Base-by-base conservation (phyloP, 306 rosid genomes). In the Prunus fruticosa region DNA sequence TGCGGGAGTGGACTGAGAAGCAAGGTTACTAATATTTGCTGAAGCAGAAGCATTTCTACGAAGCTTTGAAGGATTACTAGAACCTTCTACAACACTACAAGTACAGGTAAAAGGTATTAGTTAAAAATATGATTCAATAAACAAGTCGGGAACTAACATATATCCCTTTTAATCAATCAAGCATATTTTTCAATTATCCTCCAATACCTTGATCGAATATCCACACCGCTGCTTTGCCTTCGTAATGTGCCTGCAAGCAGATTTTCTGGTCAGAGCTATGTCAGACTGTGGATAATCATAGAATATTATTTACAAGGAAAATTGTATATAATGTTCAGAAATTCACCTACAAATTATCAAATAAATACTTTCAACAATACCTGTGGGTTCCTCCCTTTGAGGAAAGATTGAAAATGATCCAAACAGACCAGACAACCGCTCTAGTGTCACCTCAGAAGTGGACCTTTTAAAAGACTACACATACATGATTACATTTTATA, bases 31-130 rank as follows among this genome's bases (percentile, higher is more conserved):
- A 19, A 96, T 96, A 83, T 92, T 92, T 76, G 96, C 89, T 3
- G 97, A 66, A 43, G 97, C 91, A 74, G 96, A 87, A 77, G 97
- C 93, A 73, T 92, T 89, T 84, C 97, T 88, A 20, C 96, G 91
- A 53, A 96, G 93, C 81, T 72, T 88, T 19, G 96, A 85, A 79
- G 83, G 87, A 79, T 72, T 73, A 52, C 70, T 79, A 67, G 85
- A 82, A 63, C 84, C 82, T 74, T 91, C 97, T 57, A 58, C 1
- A 34, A 87, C 89, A 86, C 98, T 92, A 85, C 70, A 77, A 62
- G 57, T 53, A 69, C 15, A 76, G 74, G 49, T 28, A 61, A 38
- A 69, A 64, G 25, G 45, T 32, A 65, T 50, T 38, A 45, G 58
- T 61, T 38, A 67, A 74, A 38, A 38, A 38, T 64, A 61, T n/a